These are phyloP conservation scores for Tulasnella sp. DNA, from an alignment of 768 basidiomycete genomes.

Conservation along the genomic window DNA sequence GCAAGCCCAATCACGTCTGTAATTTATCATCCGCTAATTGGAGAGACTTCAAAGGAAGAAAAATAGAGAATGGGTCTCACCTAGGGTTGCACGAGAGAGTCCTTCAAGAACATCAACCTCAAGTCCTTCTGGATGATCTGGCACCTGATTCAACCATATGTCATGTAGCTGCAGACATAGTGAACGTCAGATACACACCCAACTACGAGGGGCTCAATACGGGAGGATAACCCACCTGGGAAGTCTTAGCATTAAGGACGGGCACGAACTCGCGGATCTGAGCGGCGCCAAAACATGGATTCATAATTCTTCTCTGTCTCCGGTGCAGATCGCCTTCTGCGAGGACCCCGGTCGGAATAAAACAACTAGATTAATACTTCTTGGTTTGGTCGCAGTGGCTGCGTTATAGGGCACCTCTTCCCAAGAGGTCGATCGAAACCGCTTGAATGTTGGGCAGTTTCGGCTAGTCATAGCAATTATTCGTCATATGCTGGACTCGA, in stretches of 20 bases:
- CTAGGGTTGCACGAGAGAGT: constrained; percentile 18
- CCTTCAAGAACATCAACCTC: not conserved
- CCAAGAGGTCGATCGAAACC: not conserved
- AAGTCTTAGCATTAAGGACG: constrained; percentile 46
- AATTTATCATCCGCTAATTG: not conserved
- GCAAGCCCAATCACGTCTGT: not conserved
- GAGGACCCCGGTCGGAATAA: not conserved
- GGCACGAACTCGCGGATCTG: constrained; percentile 48
- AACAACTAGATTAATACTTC: no score
- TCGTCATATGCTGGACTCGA: constrained; percentile 6
- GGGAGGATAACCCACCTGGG: constrained; percentile 30
- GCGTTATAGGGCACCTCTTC: not conserved
- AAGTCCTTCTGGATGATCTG: not conserved
- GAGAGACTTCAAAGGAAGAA: not conserved
- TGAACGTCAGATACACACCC: no score
- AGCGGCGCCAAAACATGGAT: constrained; percentile 51
- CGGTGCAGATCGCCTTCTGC: constrained; percentile 7
- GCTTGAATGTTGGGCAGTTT: constrained; percentile 4
- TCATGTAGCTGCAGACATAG: constrained; percentile 19
- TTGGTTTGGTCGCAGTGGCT: no score
- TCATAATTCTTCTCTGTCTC: constrained; percentile 27
- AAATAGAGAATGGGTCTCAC: constrained; percentile 20
- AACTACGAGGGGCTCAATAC: not conserved
- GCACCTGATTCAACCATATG: constrained; percentile 17
- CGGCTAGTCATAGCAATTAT: constrained; percentile 4